A percentile compares a stretch with the other conserved stretches of the same genome.
Conservation (phyloP, 2,329 filamentous ascomycete species). For the Claviceps africana region DNA sequence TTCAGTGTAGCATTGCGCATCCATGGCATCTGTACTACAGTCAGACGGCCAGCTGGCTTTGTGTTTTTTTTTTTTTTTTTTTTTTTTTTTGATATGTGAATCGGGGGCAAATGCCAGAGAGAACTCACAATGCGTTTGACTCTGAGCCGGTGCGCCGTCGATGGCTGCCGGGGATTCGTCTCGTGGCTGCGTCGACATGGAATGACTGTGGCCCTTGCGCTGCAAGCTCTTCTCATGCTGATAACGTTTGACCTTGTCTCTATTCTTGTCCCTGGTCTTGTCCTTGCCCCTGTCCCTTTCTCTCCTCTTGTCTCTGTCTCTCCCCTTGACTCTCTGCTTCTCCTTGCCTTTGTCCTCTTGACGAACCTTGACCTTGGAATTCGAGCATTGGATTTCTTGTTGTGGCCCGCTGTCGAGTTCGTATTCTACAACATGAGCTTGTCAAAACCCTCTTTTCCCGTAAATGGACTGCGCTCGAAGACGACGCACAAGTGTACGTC, state of each 20-base stretch:
- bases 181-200: background rate
- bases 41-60: too few relatives aligned
- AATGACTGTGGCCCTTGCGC: slow-evolving; percentile 1
- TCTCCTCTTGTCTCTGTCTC: background rate
- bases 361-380: slow-evolving; percentile 1
- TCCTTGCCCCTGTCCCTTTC: background rate
- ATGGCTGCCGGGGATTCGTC: background rate
- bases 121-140: background rate
- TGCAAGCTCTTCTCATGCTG: background rate
- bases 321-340: background rate
- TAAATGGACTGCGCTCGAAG: too few relatives aligned
- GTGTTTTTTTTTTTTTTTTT: too few relatives aligned
- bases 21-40: background rate
- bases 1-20: background rate
- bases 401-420: background rate
- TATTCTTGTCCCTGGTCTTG: background rate
- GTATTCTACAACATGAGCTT: background rate
- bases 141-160: background rate
- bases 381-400: background rate
- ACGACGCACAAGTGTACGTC: background rate
- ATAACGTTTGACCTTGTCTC: background rate
- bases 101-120: too few relatives aligned
- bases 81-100: too few relatives aligned
- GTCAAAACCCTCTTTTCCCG: background rate
- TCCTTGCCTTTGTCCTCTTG: background rate